Conservation (phyloP, 2,329 filamentous ascomycete species). For the Diaporthe ampelina region DNA sequence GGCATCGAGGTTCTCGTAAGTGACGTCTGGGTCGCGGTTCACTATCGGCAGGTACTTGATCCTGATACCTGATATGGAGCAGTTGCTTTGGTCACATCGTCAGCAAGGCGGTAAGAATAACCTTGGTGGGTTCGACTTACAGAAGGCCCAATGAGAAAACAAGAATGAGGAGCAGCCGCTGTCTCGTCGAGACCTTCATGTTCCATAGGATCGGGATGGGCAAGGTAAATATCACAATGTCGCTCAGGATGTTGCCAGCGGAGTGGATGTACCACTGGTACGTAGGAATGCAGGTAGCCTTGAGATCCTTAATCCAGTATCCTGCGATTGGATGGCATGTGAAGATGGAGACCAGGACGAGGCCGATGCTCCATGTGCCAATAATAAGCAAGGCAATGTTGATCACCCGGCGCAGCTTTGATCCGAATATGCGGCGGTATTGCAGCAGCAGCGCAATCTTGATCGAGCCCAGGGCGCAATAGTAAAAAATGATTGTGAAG, state of each 20-base stretch:
- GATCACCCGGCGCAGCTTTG: conserved; percentile 4
- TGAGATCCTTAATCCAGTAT: neutral
- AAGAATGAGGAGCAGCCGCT: conserved; percentile 12
- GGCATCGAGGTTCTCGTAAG: conserved; percentile 28
- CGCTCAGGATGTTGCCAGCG: conserved; percentile 29
- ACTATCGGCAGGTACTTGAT: conserved; percentile 24
- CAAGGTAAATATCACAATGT: conserved; percentile 9
- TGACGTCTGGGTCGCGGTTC: neutral
- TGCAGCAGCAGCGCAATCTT: conserved; percentile 27
- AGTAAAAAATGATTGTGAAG: conserved; percentile 32
- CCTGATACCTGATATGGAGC: conserved; percentile 19
- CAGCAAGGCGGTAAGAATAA: neutral
- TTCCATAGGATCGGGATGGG: conserved; percentile 18
- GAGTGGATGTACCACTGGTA: conserved; percentile 33
- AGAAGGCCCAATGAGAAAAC: conserved; percentile 28
- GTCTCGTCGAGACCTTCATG: conserved; percentile 4
- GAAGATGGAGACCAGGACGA: conserved; percentile 30
- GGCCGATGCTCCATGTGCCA: conserved; percentile 14
- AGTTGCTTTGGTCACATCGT: neutral
- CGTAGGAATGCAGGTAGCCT: conserved; percentile 2
- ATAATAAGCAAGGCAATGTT: conserved; percentile 7
- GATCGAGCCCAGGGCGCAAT: conserved; percentile 20
- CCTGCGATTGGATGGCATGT: conserved; percentile 10
- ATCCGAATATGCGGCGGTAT: conserved; percentile 28
- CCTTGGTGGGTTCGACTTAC: neutral